Evolutionary conservation across 1,284 basidiomycete genomes (phyloP).

Genomic region (Pseudozyma pruni): DNA sequence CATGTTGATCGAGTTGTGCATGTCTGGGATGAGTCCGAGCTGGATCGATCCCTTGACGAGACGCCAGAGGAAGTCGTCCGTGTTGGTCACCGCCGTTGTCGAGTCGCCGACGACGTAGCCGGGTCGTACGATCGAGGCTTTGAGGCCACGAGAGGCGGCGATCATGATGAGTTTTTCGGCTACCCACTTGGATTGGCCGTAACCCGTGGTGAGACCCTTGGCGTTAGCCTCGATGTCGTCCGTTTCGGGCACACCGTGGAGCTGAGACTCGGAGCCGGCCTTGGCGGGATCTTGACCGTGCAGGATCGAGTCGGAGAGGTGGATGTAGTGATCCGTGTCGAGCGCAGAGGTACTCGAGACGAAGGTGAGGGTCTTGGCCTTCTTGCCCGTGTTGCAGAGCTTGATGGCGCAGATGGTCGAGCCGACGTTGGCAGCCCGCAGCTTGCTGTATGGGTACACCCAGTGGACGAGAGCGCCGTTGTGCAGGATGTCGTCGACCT

Average conservation of each 20-base stretch:
- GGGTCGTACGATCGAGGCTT: slow-evolving; percentile 89
- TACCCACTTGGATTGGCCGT: slow-evolving; percentile 99
- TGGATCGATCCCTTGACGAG: slow-evolving; percentile 97
- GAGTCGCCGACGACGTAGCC: slow-evolving; percentile 98
- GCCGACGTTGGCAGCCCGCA: slow-evolving; percentile 89
- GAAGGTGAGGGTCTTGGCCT: slow-evolving; percentile 84
- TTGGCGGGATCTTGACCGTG: slow-evolving; percentile 39
- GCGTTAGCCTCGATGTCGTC: slow-evolving; percentile 92
- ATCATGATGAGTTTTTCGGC: slow-evolving; percentile 93
- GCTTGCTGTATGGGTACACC: slow-evolving; percentile 96
- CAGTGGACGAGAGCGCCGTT: slow-evolving; percentile 99
- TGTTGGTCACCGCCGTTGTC: slow-evolving; percentile 84
- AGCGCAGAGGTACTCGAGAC: slow-evolving; percentile 94
- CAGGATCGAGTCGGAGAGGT: slow-evolving; percentile 76
- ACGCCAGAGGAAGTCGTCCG: slow-evolving; percentile 98
- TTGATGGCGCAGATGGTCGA: slow-evolving; percentile 86
- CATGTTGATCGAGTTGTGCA: slow-evolving; percentile 99
- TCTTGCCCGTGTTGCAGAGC: slow-evolving; percentile 75
- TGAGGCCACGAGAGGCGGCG: slow-evolving; percentile 84
- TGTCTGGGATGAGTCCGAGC: slow-evolving; percentile 92
- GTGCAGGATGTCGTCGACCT: slow-evolving; percentile 88
- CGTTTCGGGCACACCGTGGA: slow-evolving; percentile 81
- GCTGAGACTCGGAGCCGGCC: slow-evolving; percentile 15
- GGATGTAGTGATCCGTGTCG: slow-evolving; percentile 89
- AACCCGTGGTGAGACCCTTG: slow-evolving; percentile 83